These are phyloP conservation scores for Colletotrichum kahawae DNA, from an alignment of 2,329 filamentous ascomycete genomes.

Conservation along the genomic window DNA sequence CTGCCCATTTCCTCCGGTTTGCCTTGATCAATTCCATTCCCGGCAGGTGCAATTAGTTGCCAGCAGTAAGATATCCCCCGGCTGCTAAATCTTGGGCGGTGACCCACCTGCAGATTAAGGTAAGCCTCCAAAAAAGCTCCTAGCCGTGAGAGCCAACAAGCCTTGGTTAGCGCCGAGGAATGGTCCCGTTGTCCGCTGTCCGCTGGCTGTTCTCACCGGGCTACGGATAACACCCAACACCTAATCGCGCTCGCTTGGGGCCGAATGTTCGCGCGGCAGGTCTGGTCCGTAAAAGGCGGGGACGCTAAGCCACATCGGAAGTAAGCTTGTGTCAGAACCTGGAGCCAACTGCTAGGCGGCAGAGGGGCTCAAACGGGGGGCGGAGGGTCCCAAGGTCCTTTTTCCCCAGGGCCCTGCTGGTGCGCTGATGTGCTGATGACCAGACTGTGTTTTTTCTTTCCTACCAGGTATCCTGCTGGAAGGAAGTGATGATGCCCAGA, in stretches of 20 bases:
- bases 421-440: background rate
- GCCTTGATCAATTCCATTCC: background rate
- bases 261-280: constrained; percentile 6
- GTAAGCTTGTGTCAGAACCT: constrained; percentile 20
- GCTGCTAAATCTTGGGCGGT: background rate
- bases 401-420: background rate
- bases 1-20: background rate
- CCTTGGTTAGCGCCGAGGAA: background rate
- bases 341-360: background rate
- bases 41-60: background rate
- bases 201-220: background rate
- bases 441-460: background rate
- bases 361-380: background rate
- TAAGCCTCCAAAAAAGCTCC: background rate
- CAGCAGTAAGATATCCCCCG: background rate
- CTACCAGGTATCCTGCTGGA: background rate
- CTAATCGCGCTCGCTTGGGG: background rate
- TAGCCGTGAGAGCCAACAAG: background rate
- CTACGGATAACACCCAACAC: background rate
- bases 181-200: background rate
- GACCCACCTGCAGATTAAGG: background rate
- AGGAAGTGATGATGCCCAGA: background rate
- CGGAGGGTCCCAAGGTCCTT: background rate
- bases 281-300: background rate
- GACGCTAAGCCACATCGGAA: constrained; percentile 19